Evolutionary conservation across 73 alveolate genomes (phyloP).

Genomic region (Diophrys sp.): DNA sequence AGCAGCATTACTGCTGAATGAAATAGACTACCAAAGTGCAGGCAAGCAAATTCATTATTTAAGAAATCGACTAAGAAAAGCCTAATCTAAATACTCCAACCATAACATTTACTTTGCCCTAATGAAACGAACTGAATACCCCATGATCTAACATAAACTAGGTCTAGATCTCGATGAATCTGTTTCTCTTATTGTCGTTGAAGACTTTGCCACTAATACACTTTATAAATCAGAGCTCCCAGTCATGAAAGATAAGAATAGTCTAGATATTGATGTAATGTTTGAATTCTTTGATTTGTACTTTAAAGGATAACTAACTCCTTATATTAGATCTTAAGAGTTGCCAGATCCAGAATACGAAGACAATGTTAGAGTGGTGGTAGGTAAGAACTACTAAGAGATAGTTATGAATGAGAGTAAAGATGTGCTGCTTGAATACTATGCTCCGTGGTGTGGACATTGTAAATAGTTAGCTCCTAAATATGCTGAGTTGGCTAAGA

Average conservation of each 20-base stretch:
- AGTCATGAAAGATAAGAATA: neutral
- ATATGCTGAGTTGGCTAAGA: constrained; percentile 52
- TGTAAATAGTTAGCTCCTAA: constrained; percentile 67
- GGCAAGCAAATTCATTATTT: neutral
- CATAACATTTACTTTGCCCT: neutral
- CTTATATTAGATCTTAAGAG: neutral
- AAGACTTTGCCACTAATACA: neutral
- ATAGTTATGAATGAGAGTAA: neutral
- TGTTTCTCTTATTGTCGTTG: neutral
- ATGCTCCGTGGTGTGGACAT: constrained; percentile 75
- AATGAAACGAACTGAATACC: neutral
- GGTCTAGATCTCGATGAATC: neutral
- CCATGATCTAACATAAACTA: neutral
- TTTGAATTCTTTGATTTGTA: neutral
- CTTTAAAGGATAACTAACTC: neutral
- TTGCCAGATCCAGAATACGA: neutral
- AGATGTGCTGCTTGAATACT: constrained; percentile 36
- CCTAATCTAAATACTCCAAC: neutral
- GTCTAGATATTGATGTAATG: neutral
- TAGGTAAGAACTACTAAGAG: neutral
- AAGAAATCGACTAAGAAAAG: neutral
- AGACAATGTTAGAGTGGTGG: neutral
- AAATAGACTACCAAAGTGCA: neutral
- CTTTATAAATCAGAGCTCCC: neutral
- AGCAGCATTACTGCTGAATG: neutral